Evolutionary conservation across 768 basidiomycete genomes (phyloP), one percentile per base, ranked within the genome.

Genomic region (Lactarius hatsudake): DNA sequence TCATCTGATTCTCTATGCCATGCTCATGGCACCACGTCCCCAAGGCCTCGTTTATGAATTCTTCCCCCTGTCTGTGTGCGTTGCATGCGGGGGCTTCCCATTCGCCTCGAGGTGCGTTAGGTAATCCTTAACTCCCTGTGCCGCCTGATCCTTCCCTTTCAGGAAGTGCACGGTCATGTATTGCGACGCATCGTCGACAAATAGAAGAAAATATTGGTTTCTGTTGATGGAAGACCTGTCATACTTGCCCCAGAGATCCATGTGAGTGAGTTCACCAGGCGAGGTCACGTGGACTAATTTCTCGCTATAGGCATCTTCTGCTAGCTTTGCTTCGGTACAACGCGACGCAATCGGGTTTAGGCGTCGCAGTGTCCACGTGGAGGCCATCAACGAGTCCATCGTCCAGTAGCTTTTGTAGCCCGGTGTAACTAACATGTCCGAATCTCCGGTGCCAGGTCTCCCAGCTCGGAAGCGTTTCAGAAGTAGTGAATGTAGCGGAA

Each of bases 271-370:
- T 3, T 58, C 7, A 17, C 56, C 56, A 2, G 3, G 18, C 1
- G 20, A 12, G 1, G 12, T 20, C 0, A 12, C 5, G 0, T 1
- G 9, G 7, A 12, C n/a, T 38, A 1, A 20, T 1, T 20, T 38
- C 9, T 38, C 36, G 2, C 8, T 3, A n/a, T 36, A 58, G 4
- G 3, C 18, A 0, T 9, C 6, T 10, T 36, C 8, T 1, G 34
- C 10, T 1, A 12, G 56, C 17, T 58, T 58, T 0, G 56, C 56
- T n/a, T 58, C 20, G 1, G 12, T 38, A 23, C 56, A n/a, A 58
- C 1, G 36, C n/a, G 0, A 36, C 10, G 34, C 56, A 58, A 13
- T 58, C 56, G 1, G 56, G 34, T 32, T 38, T 23, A 1, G n/a
- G 34, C 4, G 18, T 30, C 30, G 3, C 5, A 2, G 1, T 30